phyloP scores from a whole-genome alignment of 371 early-diverging fungal species.

The Saksenaea vasiformis region DNA sequence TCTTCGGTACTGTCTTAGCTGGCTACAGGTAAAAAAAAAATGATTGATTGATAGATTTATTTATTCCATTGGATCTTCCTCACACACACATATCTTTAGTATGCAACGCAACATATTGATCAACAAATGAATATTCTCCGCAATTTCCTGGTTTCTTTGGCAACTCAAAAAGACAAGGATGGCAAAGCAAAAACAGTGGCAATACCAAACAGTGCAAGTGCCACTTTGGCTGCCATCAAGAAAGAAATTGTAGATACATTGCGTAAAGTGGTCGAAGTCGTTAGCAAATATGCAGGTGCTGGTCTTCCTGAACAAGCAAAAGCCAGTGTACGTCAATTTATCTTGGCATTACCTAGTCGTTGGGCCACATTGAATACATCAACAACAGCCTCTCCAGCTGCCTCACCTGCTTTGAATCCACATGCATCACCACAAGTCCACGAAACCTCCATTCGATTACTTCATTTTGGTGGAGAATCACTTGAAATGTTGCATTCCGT shows the following conservation, averaged over 20 bases:
- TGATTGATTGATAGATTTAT: too few relatives aligned
- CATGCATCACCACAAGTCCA: slow-evolving; percentile 12
- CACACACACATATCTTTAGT: slow-evolving; percentile 30
- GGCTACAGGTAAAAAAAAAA: slow-evolving; percentile 74
- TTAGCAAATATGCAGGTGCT: slow-evolving; percentile 81
- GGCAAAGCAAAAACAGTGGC: slow-evolving; percentile 4
- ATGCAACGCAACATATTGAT: slow-evolving; percentile 79
- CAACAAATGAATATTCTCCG: slow-evolving; percentile 73
- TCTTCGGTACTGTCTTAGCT: slow-evolving; percentile 75
- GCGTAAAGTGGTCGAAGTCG: slow-evolving; percentile 82
- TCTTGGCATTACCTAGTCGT: slow-evolving; percentile 75
- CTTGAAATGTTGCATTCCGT: slow-evolving; percentile 72
- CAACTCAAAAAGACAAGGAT: slow-evolving; percentile 17
- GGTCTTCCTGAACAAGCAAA: slow-evolving; percentile 82
- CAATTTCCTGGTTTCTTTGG: slow-evolving; percentile 59
- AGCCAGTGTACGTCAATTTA: slow-evolving; percentile 78
- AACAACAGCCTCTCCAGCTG: slow-evolving; percentile 21
- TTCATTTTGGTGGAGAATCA: slow-evolving; percentile 74
- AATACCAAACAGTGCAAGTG: background rate
- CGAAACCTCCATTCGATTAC: slow-evolving; percentile 18
- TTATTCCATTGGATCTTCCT: slow-evolving; percentile 5
- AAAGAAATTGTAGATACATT: slow-evolving; percentile 82
- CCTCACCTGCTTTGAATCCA: slow-evolving; percentile 14
- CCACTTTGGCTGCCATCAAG: slow-evolving; percentile 54
- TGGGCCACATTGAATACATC: slow-evolving; percentile 60